A percentile compares a stretch with the other conserved stretches of the same genome.
These are phyloP conservation scores for Pistacia integerrima DNA, from an alignment of 345 rosid species.

Conservation along the genomic window DNA sequence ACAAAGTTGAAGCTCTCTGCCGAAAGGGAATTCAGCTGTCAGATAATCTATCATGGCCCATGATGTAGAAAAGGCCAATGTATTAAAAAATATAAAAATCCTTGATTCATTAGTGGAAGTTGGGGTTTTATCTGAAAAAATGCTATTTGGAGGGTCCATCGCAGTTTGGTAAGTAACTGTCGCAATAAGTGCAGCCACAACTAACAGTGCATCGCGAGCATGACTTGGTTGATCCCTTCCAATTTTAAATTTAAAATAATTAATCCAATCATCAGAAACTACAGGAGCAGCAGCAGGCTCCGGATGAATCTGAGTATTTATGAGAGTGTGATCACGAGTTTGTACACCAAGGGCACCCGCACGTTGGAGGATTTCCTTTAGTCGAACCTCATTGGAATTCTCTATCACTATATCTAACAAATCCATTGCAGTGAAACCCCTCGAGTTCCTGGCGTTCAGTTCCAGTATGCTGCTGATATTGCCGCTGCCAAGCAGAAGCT, in stretches of 20 bases:
- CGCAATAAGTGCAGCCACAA: conserved; percentile 24
- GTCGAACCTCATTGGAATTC: too few relatives aligned
- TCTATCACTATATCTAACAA: neutral
- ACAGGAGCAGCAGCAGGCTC: neutral
- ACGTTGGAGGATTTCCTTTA: too few relatives aligned
- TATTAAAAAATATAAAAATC: too few relatives aligned
- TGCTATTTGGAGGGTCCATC: conserved; percentile 14
- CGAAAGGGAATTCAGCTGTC: too few relatives aligned
- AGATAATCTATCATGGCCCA: too few relatives aligned
- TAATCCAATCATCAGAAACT: neutral
- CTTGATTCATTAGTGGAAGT: too few relatives aligned
- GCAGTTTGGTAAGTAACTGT: conserved; percentile 19
- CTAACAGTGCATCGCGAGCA: neutral
- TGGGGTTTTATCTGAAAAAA: too few relatives aligned
- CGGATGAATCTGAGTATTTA: neutral
- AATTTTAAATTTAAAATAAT: neutral
- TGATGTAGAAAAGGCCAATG: too few relatives aligned
- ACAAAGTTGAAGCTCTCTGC: too few relatives aligned
- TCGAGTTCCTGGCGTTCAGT: neutral
- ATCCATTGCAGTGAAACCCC: neutral
- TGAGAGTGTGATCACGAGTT: neutral
- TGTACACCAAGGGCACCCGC: too few relatives aligned
- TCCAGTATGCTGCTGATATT: neutral
- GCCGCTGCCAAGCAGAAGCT: neutral
- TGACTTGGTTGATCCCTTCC: neutral